These are phyloP conservation scores for Tilletia indica DNA, from an alignment of 1,284 basidiomycete genomes.

Conservation along the genomic window DNA sequence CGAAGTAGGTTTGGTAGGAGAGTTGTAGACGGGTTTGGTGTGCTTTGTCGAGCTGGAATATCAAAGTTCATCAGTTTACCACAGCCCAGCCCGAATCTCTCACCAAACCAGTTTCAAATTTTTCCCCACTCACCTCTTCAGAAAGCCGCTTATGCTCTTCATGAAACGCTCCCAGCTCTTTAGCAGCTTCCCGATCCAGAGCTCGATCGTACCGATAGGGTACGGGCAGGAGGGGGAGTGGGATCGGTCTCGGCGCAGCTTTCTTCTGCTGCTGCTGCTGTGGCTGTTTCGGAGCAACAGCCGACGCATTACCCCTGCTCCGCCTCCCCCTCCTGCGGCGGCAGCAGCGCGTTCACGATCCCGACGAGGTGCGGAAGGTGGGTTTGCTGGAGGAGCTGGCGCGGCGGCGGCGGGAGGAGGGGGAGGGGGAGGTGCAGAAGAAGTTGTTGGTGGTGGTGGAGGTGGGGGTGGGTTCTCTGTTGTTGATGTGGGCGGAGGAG, in stretches of 20 bases:
- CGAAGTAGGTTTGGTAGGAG: slow-evolving; percentile 1
- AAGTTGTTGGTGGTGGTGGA: too few relatives aligned
- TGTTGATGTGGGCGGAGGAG: too few relatives aligned
- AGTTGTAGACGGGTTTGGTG: neutral
- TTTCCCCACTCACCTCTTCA: neutral
- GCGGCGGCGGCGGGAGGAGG: neutral
- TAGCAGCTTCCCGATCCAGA: neutral
- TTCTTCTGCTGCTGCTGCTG: too few relatives aligned
- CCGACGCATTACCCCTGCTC: too few relatives aligned
- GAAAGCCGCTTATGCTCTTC: neutral
- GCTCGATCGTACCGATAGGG: neutral
- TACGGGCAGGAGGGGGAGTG: neutral
- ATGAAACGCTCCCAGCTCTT: neutral
- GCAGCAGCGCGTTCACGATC: too few relatives aligned
- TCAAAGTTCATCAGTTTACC: too few relatives aligned
- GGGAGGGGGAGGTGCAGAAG: too few relatives aligned
- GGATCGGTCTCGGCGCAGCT: neutral
- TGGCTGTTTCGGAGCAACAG: too few relatives aligned
- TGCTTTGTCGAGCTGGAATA: neutral
- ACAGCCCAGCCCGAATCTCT: too few relatives aligned
- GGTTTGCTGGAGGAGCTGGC: neutral
- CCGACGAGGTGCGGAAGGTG: neutral
- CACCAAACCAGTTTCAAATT: too few relatives aligned
- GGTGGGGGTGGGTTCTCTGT: too few relatives aligned
- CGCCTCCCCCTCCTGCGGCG: too few relatives aligned